Evolutionary conservation across 352 stramenopile species (phyloP).

Genomic region (Phytophthora nicotianae): DNA sequence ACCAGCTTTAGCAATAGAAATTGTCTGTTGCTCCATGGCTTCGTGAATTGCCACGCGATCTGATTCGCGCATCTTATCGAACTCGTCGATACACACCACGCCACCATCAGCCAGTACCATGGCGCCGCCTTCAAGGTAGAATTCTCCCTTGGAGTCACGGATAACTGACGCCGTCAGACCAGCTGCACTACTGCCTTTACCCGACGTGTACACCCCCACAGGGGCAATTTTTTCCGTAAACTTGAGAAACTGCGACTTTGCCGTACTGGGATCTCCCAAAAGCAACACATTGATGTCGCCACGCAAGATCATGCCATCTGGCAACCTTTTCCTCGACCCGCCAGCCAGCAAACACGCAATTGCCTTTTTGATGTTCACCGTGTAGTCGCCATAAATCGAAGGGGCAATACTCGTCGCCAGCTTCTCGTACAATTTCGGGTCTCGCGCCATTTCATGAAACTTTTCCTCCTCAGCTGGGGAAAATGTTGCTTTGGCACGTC

Average conservation of each 20-base stretch:
- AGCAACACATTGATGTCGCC: constrained; percentile 99
- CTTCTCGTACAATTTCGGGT: constrained; percentile 94
- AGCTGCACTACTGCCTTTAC: constrained; percentile 97
- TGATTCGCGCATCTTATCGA: constrained; percentile 95
- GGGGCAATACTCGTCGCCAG: constrained; percentile 91
- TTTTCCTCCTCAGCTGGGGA: constrained; percentile 97
- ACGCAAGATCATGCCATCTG: constrained; percentile 96
- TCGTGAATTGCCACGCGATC: constrained; percentile 99
- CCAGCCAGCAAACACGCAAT: constrained; percentile 96
- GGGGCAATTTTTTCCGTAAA: constrained; percentile 97
- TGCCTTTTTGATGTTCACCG: constrained; percentile 97
- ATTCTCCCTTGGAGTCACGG: constrained; percentile 95
- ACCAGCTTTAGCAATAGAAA: constrained; percentile 98
- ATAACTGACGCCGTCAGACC: constrained; percentile 98
- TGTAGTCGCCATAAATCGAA: constrained; percentile 96
- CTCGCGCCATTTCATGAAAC: constrained; percentile 93
- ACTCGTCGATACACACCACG: constrained; percentile 99
- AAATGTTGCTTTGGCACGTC: constrained; percentile 92
- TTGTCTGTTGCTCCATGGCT: constrained; percentile 99
- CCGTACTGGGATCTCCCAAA: constrained; percentile 97
- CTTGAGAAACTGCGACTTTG: constrained; percentile 99
- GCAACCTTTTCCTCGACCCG: constrained; percentile 93
- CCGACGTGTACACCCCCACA: constrained; percentile 98
- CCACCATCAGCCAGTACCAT: constrained; percentile 99
- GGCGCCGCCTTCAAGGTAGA: constrained; percentile 97